These are phyloP conservation scores for Malassezia sp. DNA, from an alignment of 1,284 basidiomycete species.

Conservation along the genomic window DNA sequence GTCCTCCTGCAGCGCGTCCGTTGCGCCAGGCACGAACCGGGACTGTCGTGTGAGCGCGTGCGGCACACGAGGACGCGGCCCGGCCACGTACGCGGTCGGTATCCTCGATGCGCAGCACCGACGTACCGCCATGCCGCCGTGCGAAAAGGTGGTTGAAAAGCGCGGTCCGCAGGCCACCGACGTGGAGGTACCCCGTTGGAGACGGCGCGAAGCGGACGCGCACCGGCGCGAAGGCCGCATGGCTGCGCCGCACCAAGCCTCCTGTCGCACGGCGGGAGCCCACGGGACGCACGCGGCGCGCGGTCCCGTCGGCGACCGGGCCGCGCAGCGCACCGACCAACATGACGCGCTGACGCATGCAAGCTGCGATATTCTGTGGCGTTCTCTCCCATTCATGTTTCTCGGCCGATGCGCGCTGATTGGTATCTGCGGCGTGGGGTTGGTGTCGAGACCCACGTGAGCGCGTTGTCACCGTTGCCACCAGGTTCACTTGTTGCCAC, in stretches of 20 bases:
- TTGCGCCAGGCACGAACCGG: constrained; percentile 62
- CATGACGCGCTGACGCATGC: too few relatives aligned
- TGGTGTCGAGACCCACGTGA: too few relatives aligned
- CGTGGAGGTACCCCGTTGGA: constrained; percentile 83
- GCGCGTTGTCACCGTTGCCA: too few relatives aligned
- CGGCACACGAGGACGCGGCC: too few relatives aligned
- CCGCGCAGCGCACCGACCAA: too few relatives aligned
- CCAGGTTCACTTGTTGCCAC: background rate
- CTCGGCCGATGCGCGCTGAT: constrained; percentile 7
- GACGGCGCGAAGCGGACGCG: constrained; percentile 85
- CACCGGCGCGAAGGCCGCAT: background rate
- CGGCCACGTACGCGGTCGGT: too few relatives aligned
- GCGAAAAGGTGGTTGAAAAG: constrained; percentile 85
- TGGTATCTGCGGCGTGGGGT: too few relatives aligned
- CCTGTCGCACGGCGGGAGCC: too few relatives aligned
- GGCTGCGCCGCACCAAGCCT: too few relatives aligned
- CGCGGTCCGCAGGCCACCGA: constrained; percentile 90
- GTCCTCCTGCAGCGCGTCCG: constrained; percentile 64
- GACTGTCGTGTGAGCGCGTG: too few relatives aligned
- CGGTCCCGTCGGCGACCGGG: background rate
- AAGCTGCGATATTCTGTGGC: too few relatives aligned
- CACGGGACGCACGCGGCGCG: background rate
- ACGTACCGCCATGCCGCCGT: constrained; percentile 66
- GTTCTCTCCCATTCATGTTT: too few relatives aligned
- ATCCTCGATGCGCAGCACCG: constrained; percentile 86